Evolutionary conservation across 768 basidiomycete genomes (phyloP), one percentile per base, ranked within the genome.

Genomic region (Infundibulicybe gibba): DNA sequence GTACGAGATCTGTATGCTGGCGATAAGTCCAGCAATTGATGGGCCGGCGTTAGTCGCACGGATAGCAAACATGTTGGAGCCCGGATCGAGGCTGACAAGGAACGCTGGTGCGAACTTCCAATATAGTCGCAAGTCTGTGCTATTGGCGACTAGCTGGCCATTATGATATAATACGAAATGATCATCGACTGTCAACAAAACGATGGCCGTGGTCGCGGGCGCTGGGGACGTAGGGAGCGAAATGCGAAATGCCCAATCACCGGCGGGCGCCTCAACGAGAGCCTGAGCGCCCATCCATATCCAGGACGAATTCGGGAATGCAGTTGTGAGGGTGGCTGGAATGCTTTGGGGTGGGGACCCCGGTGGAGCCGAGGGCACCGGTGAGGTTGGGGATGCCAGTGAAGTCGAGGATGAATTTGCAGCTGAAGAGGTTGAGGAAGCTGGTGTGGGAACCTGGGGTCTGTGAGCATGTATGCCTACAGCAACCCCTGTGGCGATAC

Each of bases 221-320:
- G 62, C 35, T 1, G 51, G 33, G 49, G 52, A 61, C 0, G 59
- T 60, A 35, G 58, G 57, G 25, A 25, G 25, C 4, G 25, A 4
- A 3, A 4, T 25, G 13, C 66, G 62, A 43, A 68, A 61, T 6
- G 58, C 66, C 14, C 59, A 50, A 31, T 56, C 54, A 12, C 52
- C 59, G 6, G 56, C 12, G 15, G 59, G 56, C 6, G 56, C 54
- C 41, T 56, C 53, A 2, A 53, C 51, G 19, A 52, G 37, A 16
- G 52, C 43, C 12, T 51, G 32, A 47, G 61, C 64, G 3, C 47
- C 19, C 2, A 62, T 61, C 62, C 61, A 66, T n/a, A 66, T 66
- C 62, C 64, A 64, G 2, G 54, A 55, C 25, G 57, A 50, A 33
- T 39, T 21, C 2, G 49, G 52, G 40, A 65, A 65, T 4, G 57